Conservation (phyloP, 805 yeast species). For the Candida bentonensis region DNA sequence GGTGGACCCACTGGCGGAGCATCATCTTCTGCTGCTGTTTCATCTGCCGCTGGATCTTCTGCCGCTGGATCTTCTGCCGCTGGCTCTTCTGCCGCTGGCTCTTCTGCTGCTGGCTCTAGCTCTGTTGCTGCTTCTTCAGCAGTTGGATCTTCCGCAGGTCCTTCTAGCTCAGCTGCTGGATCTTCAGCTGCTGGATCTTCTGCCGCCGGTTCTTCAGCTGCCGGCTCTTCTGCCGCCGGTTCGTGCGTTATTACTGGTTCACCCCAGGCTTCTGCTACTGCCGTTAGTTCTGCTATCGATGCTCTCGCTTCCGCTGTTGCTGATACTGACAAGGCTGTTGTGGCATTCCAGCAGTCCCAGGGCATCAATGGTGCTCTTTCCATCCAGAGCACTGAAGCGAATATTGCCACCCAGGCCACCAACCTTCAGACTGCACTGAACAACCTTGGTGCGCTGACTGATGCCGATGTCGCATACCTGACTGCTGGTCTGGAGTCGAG, state of each 20-base stretch:
- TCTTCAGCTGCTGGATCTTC: too few relatives aligned
- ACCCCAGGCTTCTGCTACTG: conserved; percentile 3
- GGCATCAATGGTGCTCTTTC: conserved; percentile 18
- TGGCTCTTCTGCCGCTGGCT: conserved; percentile 6
- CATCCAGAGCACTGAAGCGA: conserved; percentile 16
- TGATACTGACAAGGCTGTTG: conserved; percentile 7
- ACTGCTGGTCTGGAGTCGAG: background rate
- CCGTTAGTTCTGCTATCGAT: conserved; percentile 8
- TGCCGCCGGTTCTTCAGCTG: background rate
- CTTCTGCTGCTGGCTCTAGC: conserved; percentile 7
- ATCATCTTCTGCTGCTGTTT: conserved; percentile 1
- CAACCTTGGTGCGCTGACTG: conserved; percentile 2
- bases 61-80: conserved; percentile 8
- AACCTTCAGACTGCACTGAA: conserved; percentile 4
- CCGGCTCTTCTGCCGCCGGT: background rate
- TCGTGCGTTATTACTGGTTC: background rate
- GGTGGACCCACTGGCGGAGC: too few relatives aligned
- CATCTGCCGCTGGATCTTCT: conserved; percentile 7
- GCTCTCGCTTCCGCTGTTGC: conserved; percentile 7
- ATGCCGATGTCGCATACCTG: background rate
- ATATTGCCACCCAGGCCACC: conserved; percentile 11
- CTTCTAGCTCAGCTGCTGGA: conserved; percentile 6
- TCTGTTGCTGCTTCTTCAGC: conserved; percentile 6
- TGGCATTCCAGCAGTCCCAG: conserved; percentile 4
- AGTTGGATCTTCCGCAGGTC: conserved; percentile 6